phyloP scores from a whole-genome alignment of 495 filamentous ascomycete genomes.

The Tuber umbilicatum region DNA sequence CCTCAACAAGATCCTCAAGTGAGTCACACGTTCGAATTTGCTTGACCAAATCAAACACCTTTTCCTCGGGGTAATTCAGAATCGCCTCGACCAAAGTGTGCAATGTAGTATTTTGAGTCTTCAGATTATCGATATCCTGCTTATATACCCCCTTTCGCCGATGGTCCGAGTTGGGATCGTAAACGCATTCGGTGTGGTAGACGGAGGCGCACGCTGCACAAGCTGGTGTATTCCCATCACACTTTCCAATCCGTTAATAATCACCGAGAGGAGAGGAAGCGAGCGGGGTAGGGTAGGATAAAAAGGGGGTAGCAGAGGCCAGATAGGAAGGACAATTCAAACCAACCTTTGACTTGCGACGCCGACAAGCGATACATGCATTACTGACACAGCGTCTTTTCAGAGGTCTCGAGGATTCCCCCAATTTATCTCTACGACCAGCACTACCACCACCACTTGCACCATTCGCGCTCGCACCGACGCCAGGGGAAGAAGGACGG shows the following conservation, averaged over 20 bases:
- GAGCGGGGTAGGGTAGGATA: not conserved
- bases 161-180: conserved; percentile 93
- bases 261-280: conserved; percentile 12
- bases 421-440: conserved; percentile 15
- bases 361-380: conserved; percentile 87
- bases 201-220: conserved; percentile 94
- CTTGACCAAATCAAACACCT: conserved; percentile 70
- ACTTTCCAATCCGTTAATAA: conserved; percentile 47
- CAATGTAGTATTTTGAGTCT: conserved; percentile 78
- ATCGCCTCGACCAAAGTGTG: conserved; percentile 90
- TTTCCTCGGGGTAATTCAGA: conserved; percentile 77
- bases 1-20: conserved; percentile 79
- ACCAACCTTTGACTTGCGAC: conserved; percentile 72
- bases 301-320: not conserved
- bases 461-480: not conserved
- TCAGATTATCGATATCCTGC: conserved; percentile 83
- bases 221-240: conserved; percentile 84
- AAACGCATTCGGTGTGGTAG: conserved; percentile 86
- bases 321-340: not conserved
- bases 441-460: not conserved
- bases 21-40: conserved; percentile 90
- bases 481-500: not conserved
- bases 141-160: conserved; percentile 94
- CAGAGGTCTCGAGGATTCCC: conserved; percentile 26
- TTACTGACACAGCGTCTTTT: conserved; percentile 91